Evolutionary conservation across 805 yeast genomes (phyloP).

Genomic region (Pichia phayaonensis): DNA sequence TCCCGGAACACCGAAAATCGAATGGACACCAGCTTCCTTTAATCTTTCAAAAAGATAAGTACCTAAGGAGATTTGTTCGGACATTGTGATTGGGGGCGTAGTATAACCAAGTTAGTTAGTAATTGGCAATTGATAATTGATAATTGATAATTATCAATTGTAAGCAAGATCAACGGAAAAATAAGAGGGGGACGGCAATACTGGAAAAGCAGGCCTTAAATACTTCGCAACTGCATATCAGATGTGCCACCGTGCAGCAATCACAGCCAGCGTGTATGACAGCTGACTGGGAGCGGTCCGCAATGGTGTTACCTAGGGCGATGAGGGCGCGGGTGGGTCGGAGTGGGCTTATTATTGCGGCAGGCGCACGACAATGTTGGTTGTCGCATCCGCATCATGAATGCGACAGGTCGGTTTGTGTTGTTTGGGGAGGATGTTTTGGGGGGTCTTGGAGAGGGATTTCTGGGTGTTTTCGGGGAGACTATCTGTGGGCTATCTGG

Average conservation of each 20-base stretch:
- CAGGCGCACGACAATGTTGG: background rate
- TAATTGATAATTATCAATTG: background rate
- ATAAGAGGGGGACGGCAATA: background rate
- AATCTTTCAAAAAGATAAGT: conserved; percentile 72
- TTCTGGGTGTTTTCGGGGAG: background rate
- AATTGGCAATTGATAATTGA: background rate
- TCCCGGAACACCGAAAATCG: conserved; percentile 77
- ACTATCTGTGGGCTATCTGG: background rate
- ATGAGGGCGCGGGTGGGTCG: background rate
- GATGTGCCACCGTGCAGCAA: background rate
- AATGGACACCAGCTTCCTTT: conserved; percentile 59
- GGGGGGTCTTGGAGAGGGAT: too few species aligned
- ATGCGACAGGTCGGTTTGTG: background rate
- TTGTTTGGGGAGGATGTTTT: background rate
- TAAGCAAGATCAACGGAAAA: background rate
- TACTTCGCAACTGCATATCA: background rate
- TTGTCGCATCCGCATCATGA: background rate
- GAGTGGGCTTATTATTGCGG: background rate
- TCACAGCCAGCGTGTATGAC: background rate
- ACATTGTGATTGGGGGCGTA: background rate
- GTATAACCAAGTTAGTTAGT: background rate
- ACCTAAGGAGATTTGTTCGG: conserved; percentile 51
- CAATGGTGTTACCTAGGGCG: background rate
- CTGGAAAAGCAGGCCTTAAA: background rate
- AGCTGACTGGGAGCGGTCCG: background rate